Conservation (phyloP, 257 asterid genomes). For the Forsythia viridissima region DNA sequence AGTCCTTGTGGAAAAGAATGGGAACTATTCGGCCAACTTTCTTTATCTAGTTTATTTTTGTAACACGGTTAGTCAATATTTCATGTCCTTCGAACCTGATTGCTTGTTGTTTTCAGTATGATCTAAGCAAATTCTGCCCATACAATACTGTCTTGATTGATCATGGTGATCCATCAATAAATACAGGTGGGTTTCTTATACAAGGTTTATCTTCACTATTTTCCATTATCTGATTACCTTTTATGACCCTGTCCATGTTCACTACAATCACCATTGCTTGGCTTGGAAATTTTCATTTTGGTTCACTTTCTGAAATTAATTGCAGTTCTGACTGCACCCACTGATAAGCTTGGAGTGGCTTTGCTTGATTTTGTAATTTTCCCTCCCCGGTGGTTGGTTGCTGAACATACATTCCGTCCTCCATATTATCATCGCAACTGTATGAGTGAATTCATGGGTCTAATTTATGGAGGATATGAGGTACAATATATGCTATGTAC, state of each 20-base stretch:
- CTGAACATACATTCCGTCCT: constrained; percentile 98
- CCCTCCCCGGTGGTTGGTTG: constrained; percentile 97
- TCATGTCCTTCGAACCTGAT: constrained; percentile 23
- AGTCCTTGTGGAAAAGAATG: background rate
- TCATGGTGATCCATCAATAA: constrained; percentile 95
- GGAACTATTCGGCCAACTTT: background rate
- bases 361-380: constrained; percentile 96
- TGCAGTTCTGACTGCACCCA: constrained; percentile 97
- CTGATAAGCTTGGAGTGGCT: constrained; percentile 90
- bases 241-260: background rate
- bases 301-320: constrained; percentile 9
- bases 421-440: constrained; percentile 98
- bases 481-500: constrained; percentile 33
- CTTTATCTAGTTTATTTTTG: constrained; percentile 8
- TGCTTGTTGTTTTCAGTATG: constrained; percentile 65
- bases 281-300: background rate
- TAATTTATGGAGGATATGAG: constrained; percentile 89
- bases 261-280: background rate
- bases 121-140: constrained; percentile 89
- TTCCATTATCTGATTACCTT: constrained; percentile 1
- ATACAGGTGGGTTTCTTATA: constrained; percentile 59
- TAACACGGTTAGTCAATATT: background rate
- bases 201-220: constrained; percentile 1
- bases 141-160: constrained; percentile 89
- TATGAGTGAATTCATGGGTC: constrained; percentile 99